Conservation (phyloP, 1,284 basidiomycete species). For the Rhodotorula sp. region DNA sequence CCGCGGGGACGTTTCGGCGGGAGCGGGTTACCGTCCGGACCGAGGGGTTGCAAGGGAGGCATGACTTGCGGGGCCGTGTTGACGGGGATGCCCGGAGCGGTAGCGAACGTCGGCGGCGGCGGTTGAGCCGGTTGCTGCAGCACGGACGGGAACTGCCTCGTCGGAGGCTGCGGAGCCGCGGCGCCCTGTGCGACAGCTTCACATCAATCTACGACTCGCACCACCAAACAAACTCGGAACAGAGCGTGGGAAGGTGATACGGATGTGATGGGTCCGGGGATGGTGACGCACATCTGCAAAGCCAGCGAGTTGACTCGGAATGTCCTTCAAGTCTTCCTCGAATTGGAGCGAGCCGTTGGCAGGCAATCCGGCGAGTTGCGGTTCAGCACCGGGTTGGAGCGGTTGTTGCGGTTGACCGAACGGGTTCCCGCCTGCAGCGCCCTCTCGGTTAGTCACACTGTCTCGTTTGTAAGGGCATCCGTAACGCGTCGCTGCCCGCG, state of each 20-base stretch:
- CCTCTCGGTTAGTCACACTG: too few relatives aligned
- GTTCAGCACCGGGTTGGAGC: background rate
- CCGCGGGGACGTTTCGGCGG: slow-evolving; percentile 37
- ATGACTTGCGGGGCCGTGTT: slow-evolving; percentile 22
- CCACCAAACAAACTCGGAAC: background rate
- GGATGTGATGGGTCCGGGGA: background rate
- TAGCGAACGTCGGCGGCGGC: slow-evolving; percentile 5
- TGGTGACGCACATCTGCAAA: background rate
- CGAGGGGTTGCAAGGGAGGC: slow-evolving; percentile 8
- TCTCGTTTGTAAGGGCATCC: too few relatives aligned
- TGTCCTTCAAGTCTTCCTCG: slow-evolving; percentile 33
- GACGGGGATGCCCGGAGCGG: slow-evolving; percentile 18
- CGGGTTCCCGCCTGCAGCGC: background rate
- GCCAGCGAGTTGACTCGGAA: slow-evolving; percentile 17
- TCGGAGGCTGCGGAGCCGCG: slow-evolving; percentile 1
- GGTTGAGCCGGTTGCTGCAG: slow-evolving; percentile 1
- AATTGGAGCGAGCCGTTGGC: slow-evolving; percentile 16
- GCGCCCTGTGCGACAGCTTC: background rate
- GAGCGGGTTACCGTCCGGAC: slow-evolving; percentile 5
- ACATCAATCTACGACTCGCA: too few relatives aligned
- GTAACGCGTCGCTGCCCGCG: too few relatives aligned
- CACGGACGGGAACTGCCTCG: slow-evolving; percentile 20
- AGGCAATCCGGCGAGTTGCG: slow-evolving; percentile 1
- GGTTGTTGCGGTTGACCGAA: background rate
- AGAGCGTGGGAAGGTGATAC: background rate